Percentiles rank a stretch among this genome's conserved stretches.
Evolutionary conservation across 371 early-diverging fungal species (phyloP).

Genomic region (Batrachochytrium dendrobatidis): DNA sequence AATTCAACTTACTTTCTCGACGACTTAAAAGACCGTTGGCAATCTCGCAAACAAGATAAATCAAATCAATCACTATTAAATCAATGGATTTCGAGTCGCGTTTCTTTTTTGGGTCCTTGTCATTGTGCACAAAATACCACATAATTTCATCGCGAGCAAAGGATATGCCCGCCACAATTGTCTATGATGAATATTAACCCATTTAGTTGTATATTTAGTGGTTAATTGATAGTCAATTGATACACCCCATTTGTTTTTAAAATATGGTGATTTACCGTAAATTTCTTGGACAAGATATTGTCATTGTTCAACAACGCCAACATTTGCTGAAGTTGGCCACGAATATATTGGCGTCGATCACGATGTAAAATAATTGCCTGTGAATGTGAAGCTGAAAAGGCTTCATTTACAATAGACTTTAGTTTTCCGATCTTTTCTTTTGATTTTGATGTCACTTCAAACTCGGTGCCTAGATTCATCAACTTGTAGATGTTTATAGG

Average conservation of each 20-base stretch:
- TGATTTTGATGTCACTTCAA: conserved; percentile 8
- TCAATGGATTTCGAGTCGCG: conserved; percentile 16
- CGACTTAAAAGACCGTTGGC: conserved; percentile 1
- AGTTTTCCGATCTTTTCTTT: conserved; percentile 12
- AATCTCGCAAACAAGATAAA: conserved; percentile 19
- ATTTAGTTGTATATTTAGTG: neutral
- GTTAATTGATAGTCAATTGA: neutral
- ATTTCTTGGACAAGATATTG: conserved; percentile 10
- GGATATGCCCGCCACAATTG: conserved; percentile 11
- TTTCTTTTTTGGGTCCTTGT: conserved; percentile 17
- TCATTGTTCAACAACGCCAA: conserved; percentile 10
- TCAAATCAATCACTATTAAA: conserved; percentile 20
- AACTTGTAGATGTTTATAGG: no score
- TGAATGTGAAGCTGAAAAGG: conserved; percentile 2
- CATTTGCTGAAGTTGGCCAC: conserved; percentile 18
- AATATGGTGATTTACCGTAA: no score
- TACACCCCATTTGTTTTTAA: no score
- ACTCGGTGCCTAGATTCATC: conserved; percentile 15
- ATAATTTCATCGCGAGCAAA: conserved; percentile 23
- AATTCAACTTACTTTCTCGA: neutral
- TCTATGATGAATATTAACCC: no score
- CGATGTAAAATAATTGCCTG: conserved; percentile 7
- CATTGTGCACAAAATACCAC: conserved; percentile 28
- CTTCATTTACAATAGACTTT: conserved; percentile 13
- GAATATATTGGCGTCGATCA: conserved; percentile 20